phyloP scores from a whole-genome alignment of 805 yeast species.

The Candida verbasci region DNA sequence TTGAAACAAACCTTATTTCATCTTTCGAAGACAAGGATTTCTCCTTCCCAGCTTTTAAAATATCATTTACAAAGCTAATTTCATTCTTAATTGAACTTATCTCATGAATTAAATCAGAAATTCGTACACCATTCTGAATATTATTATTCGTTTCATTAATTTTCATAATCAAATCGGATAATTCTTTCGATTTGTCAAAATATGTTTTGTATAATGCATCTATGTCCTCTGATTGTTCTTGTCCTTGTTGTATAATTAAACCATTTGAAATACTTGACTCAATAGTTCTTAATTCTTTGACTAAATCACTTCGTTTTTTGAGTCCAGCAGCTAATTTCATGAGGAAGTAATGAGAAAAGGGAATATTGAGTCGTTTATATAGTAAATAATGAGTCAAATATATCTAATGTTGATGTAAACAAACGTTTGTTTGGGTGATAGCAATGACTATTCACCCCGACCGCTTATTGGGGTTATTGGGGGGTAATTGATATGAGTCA shows the following conservation, averaged over 20 bases:
- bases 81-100: neutral
- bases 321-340: constrained; percentile 2
- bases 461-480: too few species aligned
- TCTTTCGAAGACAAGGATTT: neutral
- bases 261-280: neutral
- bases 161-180: neutral
- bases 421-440: too few species aligned
- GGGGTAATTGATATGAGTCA: too few species aligned
- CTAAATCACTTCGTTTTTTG: constrained; percentile 1
- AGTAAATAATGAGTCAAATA: too few species aligned
- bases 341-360: too few species aligned
- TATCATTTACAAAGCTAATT: neutral
- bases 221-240: neutral
- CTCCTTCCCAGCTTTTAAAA: neutral
- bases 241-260: constrained; percentile 1
- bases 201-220: neutral
- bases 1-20: neutral
- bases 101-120: constrained; percentile 1
- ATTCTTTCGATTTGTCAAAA: neutral
- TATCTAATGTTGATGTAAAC: too few species aligned
- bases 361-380: too few species aligned
- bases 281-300: neutral
- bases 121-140: too few species aligned
- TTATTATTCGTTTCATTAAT: neutral
- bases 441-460: too few species aligned